These are phyloP conservation scores for Murraya paniculata DNA, from an alignment of 345 rosid species.

Conservation along the genomic window DNA sequence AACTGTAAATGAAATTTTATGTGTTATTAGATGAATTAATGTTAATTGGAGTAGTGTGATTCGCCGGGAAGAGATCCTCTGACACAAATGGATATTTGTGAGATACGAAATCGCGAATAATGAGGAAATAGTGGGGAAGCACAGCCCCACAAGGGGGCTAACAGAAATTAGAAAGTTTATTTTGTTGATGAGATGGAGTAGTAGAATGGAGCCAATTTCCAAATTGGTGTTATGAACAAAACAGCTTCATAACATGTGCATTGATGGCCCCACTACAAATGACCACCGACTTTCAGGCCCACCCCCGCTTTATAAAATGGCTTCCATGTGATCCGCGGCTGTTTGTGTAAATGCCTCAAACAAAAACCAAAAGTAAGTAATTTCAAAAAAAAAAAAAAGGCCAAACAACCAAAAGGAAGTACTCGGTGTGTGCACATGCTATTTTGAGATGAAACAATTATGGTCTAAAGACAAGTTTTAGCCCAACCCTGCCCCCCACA, in stretches of 20 bases:
- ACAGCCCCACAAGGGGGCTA: background rate
- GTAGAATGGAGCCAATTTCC: slow-evolving; percentile 7
- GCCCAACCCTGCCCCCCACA: background rate
- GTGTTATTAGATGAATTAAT: too few relatives aligned
- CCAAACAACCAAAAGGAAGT: too few relatives aligned
- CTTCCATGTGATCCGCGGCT: slow-evolving; percentile 32
- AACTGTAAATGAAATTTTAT: too few relatives aligned
- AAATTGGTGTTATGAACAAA: slow-evolving; percentile 16
- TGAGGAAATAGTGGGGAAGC: background rate
- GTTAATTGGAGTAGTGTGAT: background rate
- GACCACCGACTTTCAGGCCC: slow-evolving; percentile 17
- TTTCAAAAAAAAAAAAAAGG: too few relatives aligned
- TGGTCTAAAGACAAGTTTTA: slow-evolving; percentile 7
- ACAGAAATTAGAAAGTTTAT: background rate
- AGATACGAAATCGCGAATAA: slow-evolving; percentile 16
- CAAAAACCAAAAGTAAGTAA: too few relatives aligned
- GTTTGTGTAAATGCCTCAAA: background rate
- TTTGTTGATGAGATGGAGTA: background rate
- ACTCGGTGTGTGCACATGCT: background rate
- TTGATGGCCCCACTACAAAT: slow-evolving; percentile 34
- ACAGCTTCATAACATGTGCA: slow-evolving; percentile 33
- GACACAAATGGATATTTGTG: slow-evolving; percentile 11
- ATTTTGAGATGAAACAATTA: background rate
- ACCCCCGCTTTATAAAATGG: slow-evolving; percentile 13
- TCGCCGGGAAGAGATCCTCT: background rate